Evolutionary conservation across 805 yeast genomes (phyloP), one percentile per base, ranked within the genome.

Genomic region (Cyberlindnera xishuangbannaensis): DNA sequence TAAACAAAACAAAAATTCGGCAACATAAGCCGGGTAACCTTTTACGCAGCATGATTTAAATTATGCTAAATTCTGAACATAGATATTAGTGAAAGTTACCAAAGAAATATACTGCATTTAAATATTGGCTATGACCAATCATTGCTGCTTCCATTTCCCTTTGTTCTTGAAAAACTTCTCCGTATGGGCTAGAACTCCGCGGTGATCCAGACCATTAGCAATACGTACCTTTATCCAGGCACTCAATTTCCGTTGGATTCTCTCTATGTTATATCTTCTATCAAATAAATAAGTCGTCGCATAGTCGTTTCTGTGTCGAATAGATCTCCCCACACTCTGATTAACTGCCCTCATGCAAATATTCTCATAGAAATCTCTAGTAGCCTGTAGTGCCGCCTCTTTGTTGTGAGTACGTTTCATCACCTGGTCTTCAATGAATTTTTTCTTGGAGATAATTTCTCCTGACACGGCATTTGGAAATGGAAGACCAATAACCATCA

Each of bases 311-410:
- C 69, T 70, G 54, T 88, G 95, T 40, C 97, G 65, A 25, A 88
- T 88, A 6, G 96, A 84, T 43, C 97, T 69, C 0, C 97, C 97
- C 10, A 90, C 79, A 58, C 95, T 78, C 56, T 88, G 97, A 52
- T 88, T 88, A 1, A 88, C 86, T 0, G 95, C 83, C 33, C 87
- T 74, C 92, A 90, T 82, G 51, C 95, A 87, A 6, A 85, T 62
- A 47, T 83, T 85, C 45, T 87, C 95, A 48, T 83, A 81, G 47
- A 75, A 85, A 20, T 69, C 71, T 18, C 64, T 61, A 1, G 79
- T 63, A 4, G 68, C 71, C 7, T 49, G 58, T 21, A 52, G 52
- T 0, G 88, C 83, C 17, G 64, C 64, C 16, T 51, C 43, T 9
- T 36, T 43, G 2, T 76, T 54, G 4, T 30, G 36, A 0, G 86